Percentiles rank a stretch among this genome's conserved stretches.
Evolutionary conservation across 2,329 filamentous ascomycete species (phyloP).

Genomic region (Magnaporthiopsis rhizophila): DNA sequence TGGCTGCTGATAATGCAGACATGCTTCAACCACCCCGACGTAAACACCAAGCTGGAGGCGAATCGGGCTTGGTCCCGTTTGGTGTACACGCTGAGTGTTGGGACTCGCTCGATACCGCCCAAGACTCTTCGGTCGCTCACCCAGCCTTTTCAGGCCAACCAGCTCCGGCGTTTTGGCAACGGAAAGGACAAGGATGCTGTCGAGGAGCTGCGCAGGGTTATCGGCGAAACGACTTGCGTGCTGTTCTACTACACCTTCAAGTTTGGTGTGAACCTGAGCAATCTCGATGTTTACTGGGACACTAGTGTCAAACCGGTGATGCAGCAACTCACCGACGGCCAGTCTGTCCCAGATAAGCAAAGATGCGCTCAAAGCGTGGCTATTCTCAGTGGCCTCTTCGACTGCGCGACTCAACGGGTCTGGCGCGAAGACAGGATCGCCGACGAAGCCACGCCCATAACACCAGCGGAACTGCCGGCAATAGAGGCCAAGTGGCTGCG

Average conservation of each 20-base stretch:
- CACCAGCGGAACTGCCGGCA: conserved; percentile 68
- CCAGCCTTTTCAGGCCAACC: conserved; percentile 55
- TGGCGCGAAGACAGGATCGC: conserved; percentile 72
- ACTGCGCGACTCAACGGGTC: conserved; percentile 45
- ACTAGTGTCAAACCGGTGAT: conserved; percentile 61
- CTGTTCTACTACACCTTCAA: conserved; percentile 77
- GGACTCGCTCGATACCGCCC: conserved; percentile 49
- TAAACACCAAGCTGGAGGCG: conserved; percentile 63
- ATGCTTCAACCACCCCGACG: conserved; percentile 75
- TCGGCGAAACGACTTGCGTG: conserved; percentile 66
- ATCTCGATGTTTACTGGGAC: conserved; percentile 74
- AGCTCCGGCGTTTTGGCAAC: conserved; percentile 45
- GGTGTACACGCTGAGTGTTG: conserved; percentile 63
- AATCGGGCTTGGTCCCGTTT: conserved; percentile 83
- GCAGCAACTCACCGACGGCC: conserved; percentile 41
- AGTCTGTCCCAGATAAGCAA: conserved; percentile 29
- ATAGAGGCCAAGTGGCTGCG: conserved; percentile 85
- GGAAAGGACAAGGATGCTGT: conserved; percentile 36
- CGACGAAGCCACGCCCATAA: conserved; percentile 43
- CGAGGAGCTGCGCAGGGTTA: conserved; percentile 47
- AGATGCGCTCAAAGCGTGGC: conserved; percentile 52
- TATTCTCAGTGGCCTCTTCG: conserved; percentile 67
- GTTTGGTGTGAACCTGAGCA: conserved; percentile 55
- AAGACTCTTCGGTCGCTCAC: conserved; percentile 44
- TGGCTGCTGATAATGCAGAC: conserved; percentile 75